These are phyloP conservation scores for Debaryomyces udenii DNA, from an alignment of 1,139 yeast genomes.

Conservation along the genomic window DNA sequence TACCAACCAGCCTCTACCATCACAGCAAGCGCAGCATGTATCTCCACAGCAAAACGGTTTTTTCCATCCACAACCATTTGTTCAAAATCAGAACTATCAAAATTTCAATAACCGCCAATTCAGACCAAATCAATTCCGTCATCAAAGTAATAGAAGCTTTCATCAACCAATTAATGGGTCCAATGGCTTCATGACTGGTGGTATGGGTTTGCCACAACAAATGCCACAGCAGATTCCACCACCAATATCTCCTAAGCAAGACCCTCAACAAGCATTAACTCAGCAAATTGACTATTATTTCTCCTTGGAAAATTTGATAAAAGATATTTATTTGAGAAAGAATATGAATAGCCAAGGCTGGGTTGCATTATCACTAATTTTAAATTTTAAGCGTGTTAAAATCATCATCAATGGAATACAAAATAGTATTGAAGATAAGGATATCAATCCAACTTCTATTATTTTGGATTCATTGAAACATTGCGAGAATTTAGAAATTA, in stretches of 20 bases:
- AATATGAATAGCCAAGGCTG: constrained; percentile 79
- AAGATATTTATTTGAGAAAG: constrained; percentile 75
- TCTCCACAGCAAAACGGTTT: constrained; percentile 11
- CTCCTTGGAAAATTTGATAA: constrained; percentile 81
- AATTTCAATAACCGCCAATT: constrained; percentile 28
- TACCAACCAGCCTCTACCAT: constrained; percentile 23
- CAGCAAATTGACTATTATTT: constrained; percentile 88
- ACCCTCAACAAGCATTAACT: constrained; percentile 50
- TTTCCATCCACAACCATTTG: constrained; percentile 27
- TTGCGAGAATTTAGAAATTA: constrained; percentile 45
- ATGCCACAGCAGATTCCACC: constrained; percentile 45
- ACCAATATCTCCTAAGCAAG: constrained; percentile 52
- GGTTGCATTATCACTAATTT: constrained; percentile 63
- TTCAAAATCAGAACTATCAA: constrained; percentile 25
- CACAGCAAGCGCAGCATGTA: constrained; percentile 17
- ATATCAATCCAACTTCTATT: constrained; percentile 26
- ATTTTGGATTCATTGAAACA: constrained; percentile 36
- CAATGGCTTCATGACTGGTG: constrained; percentile 24
- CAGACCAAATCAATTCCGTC: constrained; percentile 24
- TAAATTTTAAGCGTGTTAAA: constrained; percentile 74
- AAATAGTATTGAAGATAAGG: constrained; percentile 32
- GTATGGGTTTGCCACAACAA: constrained; percentile 17
- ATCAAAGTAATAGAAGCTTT: constrained; percentile 14
- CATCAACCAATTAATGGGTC: constrained; percentile 11
- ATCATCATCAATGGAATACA: constrained; percentile 49